These are phyloP conservation scores for Tympanopsis confertula DNA, from an alignment of 2,329 filamentous ascomycete genomes.

Conservation along the genomic window DNA sequence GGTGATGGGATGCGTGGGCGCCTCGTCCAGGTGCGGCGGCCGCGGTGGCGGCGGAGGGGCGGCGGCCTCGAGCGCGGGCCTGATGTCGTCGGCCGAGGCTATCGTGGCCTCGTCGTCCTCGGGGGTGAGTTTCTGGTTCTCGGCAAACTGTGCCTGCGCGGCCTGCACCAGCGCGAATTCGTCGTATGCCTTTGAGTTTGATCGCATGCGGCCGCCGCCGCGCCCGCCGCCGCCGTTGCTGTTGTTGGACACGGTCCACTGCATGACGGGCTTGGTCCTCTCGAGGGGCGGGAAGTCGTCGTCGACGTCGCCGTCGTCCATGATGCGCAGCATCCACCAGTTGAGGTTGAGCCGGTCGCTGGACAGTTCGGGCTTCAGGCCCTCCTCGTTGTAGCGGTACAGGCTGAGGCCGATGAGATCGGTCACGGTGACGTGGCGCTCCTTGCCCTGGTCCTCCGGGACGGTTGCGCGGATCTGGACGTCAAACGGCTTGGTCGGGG, in stretches of 20 bases:
- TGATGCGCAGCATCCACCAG: conserved; percentile 73
- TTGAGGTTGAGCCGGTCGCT: conserved; percentile 64
- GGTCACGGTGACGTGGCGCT: conserved; percentile 57
- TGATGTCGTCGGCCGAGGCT: conserved; percentile 13
- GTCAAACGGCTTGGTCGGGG: conserved; percentile 54
- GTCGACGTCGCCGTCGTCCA: conserved; percentile 74
- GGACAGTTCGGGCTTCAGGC: conserved; percentile 54
- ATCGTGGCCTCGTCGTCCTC: conserved; percentile 46
- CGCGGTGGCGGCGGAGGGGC: conserved; percentile 35
- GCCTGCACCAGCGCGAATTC: conserved; percentile 73
- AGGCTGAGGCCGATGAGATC: conserved; percentile 74
- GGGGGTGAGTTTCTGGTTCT: conserved; percentile 59
- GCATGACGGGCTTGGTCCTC: conserved; percentile 60
- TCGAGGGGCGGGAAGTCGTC: conserved; percentile 74
- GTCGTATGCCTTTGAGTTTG: conserved; percentile 67
- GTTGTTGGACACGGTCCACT: conserved; percentile 75
- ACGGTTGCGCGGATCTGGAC: conserved; percentile 60
- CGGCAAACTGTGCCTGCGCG: conserved; percentile 51
- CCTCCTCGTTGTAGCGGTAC: conserved; percentile 69
- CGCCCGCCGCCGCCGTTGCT: conserved; percentile 33
- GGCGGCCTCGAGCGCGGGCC: conserved; percentile 27
- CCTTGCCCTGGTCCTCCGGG: conserved; percentile 51
- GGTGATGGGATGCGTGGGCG: conserved; percentile 45
- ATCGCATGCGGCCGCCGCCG: conserved; percentile 38
- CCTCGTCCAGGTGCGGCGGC: conserved; percentile 23